A percentile compares a stretch with the other conserved stretches of the same genome.
Conservation (phyloP, 176 grass and related monocot genomes). For the Phoenix roebelenii region DNA sequence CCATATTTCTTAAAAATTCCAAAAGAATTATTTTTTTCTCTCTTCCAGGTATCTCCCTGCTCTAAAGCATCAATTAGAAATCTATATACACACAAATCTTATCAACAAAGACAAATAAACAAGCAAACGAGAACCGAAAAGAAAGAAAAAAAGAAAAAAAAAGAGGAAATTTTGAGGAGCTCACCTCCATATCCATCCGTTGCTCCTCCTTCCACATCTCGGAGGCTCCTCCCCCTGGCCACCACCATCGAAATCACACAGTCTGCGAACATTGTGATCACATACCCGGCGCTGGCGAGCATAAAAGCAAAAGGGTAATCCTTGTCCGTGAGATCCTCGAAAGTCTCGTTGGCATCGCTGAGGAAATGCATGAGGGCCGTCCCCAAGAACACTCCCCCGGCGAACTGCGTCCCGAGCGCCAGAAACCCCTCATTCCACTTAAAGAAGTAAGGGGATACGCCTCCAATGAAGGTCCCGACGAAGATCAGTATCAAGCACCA, state of each 20-base stretch:
- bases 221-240: slow-evolving; percentile 9
- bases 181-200: slow-evolving; percentile 14
- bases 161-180: not conserved
- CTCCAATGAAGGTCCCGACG: slow-evolving; percentile 52
- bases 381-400: slow-evolving; percentile 78
- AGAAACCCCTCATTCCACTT: slow-evolving; percentile 91
- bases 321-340: slow-evolving; percentile 44
- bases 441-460: slow-evolving; percentile 79
- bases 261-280: slow-evolving; percentile 67
- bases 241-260: slow-evolving; percentile 50
- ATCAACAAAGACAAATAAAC: too few relatives aligned
- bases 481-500: slow-evolving; percentile 69
- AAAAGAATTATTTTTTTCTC: too few relatives aligned
- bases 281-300: slow-evolving; percentile 62
- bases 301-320: slow-evolving; percentile 76
- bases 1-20: too few relatives aligned
- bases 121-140: too few relatives aligned
- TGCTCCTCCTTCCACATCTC: not conserved
- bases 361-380: slow-evolving; percentile 95
- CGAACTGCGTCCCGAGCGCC: slow-evolving; percentile 74
- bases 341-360: slow-evolving; percentile 73
- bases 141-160: not conserved
- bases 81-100: too few relatives aligned
- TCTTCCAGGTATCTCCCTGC: too few relatives aligned
- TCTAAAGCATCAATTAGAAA: too few relatives aligned